Evolutionary conservation across 2,329 filamentous ascomycete species (phyloP), one percentile per base, ranked within the genome.

Genomic region (Colletotrichum sp.): DNA sequence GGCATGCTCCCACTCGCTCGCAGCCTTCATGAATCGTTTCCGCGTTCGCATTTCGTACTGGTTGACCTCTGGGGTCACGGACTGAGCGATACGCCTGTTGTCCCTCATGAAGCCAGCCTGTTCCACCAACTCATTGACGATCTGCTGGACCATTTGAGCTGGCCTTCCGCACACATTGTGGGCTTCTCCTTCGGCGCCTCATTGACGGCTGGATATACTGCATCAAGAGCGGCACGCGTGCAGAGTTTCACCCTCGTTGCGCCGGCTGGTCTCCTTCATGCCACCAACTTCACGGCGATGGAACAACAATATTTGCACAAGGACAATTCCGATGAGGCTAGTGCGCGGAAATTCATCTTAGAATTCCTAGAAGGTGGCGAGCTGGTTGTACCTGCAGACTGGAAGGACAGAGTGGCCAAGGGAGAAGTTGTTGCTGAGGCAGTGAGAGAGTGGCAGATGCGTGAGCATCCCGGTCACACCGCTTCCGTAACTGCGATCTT

Each of bases 1-100:
- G 87, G 87, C 27, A 78, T 90, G 66, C 78, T 83, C 0, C 87
- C 87, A 0, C 80, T 90, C 3, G 81, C 83, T 0, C 78, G 75
- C 8, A 75, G 77, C 0, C 80, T 90, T 2, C 79, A 81, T 2
- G 43, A 78, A 0, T 76, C 75, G 0, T 85, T 83, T 59, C 83
- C 86, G 0, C 31, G 76, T 1, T 78, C 86, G 0, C 81, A 86
- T 13, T 80, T 86, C 36, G 84, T 87, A 0, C 79, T 88, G 1
- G 21, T 88, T 16, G 88, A 90, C 69, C 83, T 86, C 13, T 90
- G 87, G 87, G 88, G 88, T 34, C 89, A 90, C 65, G 88, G 88
- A 0, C 78, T 90, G n/a, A 85, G 81, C 33, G 85, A 86, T 8
- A 89, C 87, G 0, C 88, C 88, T 0, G 4, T 86, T 2, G 34